Evolutionary conservation across 1,284 basidiomycete species (phyloP).

Genomic region (Sporisorium reilianum): DNA sequence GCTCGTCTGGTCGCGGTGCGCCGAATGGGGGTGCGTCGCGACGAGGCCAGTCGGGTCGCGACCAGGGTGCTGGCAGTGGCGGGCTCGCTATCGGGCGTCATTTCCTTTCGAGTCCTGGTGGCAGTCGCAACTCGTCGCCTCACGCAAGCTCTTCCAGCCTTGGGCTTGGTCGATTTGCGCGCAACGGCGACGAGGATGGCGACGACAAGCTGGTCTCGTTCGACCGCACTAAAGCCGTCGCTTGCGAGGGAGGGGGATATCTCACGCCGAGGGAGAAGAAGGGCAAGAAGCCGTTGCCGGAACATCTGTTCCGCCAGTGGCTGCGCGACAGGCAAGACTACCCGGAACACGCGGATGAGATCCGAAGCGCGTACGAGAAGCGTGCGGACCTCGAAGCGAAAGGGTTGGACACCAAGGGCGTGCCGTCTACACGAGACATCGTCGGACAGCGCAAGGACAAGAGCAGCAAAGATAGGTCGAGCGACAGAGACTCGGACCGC

Average conservation of each 20-base stretch:
- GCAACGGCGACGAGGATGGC: neutral
- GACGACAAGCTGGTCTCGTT: conserved; percentile 11
- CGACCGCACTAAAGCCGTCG: conserved; percentile 24
- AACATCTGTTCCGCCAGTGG: conserved; percentile 33
- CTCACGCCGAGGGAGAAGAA: conserved; percentile 33
- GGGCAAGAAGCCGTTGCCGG: conserved; percentile 32
- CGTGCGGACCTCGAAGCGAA: conserved; percentile 20
- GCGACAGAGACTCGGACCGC: neutral
- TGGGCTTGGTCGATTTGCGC: no score
- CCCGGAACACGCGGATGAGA: conserved; percentile 25
- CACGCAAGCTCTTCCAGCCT: neutral
- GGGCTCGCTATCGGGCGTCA: conserved; percentile 24
- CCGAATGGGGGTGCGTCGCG: conserved; percentile 2
- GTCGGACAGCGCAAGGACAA: conserved; percentile 5
- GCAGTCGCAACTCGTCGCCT: conserved; percentile 18
- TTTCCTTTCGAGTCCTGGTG: conserved; percentile 10
- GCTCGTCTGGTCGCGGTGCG: conserved; percentile 13
- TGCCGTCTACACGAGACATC: conserved; percentile 17
- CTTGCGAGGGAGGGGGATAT: conserved; percentile 24
- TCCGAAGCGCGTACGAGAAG: conserved; percentile 20
- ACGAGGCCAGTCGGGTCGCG: neutral
- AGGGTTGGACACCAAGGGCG: conserved; percentile 7
- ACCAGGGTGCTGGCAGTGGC: neutral
- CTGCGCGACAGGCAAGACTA: conserved; percentile 17
- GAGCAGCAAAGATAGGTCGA: neutral